These are phyloP conservation scores for Cyberlindnera maclurae DNA, from an alignment of 805 yeast genomes.

Conservation along the genomic window DNA sequence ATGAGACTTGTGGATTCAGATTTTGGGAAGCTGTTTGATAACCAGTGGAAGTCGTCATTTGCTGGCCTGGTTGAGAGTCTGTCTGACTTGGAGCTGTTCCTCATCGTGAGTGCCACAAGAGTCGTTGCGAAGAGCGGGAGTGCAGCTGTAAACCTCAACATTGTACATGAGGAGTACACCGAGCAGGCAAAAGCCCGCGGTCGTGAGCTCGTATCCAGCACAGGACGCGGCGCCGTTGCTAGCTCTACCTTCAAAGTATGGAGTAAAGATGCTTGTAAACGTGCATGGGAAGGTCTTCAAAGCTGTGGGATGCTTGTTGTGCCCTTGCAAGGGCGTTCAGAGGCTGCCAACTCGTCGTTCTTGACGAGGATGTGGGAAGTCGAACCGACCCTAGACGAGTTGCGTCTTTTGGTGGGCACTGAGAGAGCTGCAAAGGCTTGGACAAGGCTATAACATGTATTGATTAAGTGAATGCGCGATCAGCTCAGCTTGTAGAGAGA, in stretches of 20 bases:
- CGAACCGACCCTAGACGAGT: constrained; percentile 22
- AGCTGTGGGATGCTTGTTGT: constrained; percentile 13
- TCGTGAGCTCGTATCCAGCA: constrained; percentile 25
- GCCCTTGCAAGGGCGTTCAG: constrained; percentile 9
- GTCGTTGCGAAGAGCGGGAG: constrained; percentile 51
- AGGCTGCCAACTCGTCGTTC: constrained; percentile 13
- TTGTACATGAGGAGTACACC: constrained; percentile 72
- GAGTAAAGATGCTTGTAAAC: constrained; percentile 52
- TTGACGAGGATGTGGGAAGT: constrained; percentile 24
- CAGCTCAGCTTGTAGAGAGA: no score
- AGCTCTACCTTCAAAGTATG: constrained; percentile 43
- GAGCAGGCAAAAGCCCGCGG: constrained; percentile 42
- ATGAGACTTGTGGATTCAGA: constrained; percentile 20
- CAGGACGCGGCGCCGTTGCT: constrained; percentile 19
- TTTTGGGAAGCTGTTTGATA: constrained; percentile 23
- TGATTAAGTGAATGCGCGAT: no score
- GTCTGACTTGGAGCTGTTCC: constrained; percentile 64
- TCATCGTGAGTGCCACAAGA: constrained; percentile 72
- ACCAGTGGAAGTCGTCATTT: constrained; percentile 23
- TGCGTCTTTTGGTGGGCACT: constrained; percentile 12
- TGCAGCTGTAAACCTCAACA: constrained; percentile 63
- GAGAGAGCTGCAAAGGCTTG: constrained; percentile 18
- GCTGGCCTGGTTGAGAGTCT: constrained; percentile 30
- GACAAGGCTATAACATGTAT: constrained; percentile 17
- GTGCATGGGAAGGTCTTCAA: constrained; percentile 67